Percentiles rank a stretch among this genome's conserved stretches.
These are phyloP conservation scores for Rhypophila decipiens DNA, from an alignment of 495 filamentous ascomycete genomes.

Conservation along the genomic window DNA sequence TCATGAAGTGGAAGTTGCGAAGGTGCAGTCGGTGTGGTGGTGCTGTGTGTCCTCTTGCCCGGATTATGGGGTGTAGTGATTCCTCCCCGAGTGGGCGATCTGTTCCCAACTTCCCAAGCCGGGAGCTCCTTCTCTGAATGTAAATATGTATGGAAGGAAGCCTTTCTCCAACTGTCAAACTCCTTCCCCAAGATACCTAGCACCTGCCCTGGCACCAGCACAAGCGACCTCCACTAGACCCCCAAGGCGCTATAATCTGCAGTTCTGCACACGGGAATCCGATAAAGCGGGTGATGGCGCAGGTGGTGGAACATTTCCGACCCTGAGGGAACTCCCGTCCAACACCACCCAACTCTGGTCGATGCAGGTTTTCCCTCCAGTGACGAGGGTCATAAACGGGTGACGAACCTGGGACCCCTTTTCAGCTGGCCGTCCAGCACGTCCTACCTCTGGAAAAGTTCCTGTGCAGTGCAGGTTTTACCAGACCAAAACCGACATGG, in stretches of 20 bases:
- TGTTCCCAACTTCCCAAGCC: no score
- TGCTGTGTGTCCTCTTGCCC: no score
- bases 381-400: slow-evolving; percentile 2
- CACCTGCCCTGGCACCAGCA: not conserved
- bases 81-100: no score
- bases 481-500: no score
- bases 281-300: not conserved
- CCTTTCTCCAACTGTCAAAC: no score
- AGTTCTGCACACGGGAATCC: slow-evolving; percentile 1
- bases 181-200: not conserved
- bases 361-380: slow-evolving; percentile 6
- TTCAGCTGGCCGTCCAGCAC: not conserved
- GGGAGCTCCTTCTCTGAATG: no score
- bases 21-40: no score
- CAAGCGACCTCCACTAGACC: not conserved
- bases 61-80: no score
- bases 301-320: slow-evolving; percentile 6
- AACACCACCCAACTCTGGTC: not conserved
- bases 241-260: not conserved
- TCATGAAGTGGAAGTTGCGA: not conserved
- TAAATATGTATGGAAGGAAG: no score
- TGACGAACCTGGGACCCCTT: not conserved
- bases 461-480: no score
- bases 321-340: not conserved
- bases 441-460: no score